These are phyloP conservation scores for Wickerhamomyces bovis DNA, from an alignment of 805 yeast species.

Conservation along the genomic window DNA sequence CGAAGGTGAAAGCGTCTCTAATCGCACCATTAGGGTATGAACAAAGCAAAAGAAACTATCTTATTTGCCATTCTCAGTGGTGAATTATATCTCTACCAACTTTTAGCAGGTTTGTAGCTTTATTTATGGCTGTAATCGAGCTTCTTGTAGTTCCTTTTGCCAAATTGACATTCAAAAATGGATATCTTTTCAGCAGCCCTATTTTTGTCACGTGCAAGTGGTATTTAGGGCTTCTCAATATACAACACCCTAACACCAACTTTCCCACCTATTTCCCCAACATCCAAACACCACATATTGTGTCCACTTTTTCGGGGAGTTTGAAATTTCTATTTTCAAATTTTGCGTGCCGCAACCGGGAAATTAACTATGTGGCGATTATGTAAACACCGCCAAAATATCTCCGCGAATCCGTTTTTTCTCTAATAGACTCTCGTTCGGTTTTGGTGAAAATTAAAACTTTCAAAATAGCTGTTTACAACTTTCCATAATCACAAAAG, in stretches of 20 bases:
- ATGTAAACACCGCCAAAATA: not conserved
- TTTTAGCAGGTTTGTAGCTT: not conserved
- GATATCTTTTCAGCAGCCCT: not conserved
- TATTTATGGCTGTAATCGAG: not conserved
- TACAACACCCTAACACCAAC: not conserved
- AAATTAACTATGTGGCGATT: not conserved
- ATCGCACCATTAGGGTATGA: no score
- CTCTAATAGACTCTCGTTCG: not conserved
- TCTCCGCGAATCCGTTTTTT: not conserved
- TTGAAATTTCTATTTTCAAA: no score
- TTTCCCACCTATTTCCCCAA: not conserved
- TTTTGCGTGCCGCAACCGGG: not conserved
- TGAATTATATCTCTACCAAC: not conserved
- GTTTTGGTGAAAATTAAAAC: conserved; percentile 8
- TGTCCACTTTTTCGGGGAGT: not conserved
- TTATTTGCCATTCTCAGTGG: no score
- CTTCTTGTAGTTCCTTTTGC: no score
- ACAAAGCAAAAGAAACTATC: no score
- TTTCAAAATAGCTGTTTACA: conserved; percentile 5
- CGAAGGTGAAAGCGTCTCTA: no score
- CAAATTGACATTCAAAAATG: not conserved
- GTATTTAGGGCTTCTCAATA: not conserved
- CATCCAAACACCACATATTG: not conserved
- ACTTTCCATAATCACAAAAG: conserved; percentile 3
- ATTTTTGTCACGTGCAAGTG: not conserved